These are phyloP conservation scores for Isochrysis galbana DNA, from an alignment of 78 protist species.

Conservation along the genomic window DNA sequence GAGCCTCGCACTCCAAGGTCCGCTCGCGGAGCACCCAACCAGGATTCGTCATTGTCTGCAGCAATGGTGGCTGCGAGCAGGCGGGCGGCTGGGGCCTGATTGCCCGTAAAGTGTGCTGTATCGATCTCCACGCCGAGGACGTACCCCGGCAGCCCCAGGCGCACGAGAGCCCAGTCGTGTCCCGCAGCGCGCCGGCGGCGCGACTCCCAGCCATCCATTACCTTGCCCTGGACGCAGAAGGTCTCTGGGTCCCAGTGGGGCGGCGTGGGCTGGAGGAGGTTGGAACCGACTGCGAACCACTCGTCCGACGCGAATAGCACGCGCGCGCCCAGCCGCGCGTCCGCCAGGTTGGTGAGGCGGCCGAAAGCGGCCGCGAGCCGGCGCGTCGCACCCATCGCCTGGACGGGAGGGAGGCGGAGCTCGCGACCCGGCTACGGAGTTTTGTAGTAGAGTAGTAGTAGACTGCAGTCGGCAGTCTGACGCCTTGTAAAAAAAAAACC, in stretches of 20 bases:
- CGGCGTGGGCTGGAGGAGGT: background rate
- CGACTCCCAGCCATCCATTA: conserved; percentile 89
- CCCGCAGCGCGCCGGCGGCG: conserved; percentile 71
- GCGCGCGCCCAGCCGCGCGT: background rate
- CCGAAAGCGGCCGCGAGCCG: background rate
- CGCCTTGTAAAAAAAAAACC: too few species aligned
- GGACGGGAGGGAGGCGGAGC: too few species aligned
- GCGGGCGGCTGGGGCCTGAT: conserved; percentile 73
- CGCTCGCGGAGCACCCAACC: background rate
- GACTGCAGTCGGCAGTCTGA: too few species aligned
- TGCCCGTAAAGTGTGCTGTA: conserved; percentile 81
- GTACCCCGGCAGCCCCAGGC: conserved; percentile 69
- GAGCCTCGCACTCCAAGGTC: conserved; percentile 24
- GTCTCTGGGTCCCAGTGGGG: conserved; percentile 27
- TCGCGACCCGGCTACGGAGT: too few species aligned
- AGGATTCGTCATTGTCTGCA: background rate
- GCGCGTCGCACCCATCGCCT: too few species aligned
- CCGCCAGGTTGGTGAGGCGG: conserved; percentile 1
- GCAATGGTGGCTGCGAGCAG: conserved; percentile 46
- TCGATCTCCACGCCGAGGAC: conserved; percentile 71
- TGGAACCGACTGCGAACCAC: conserved; percentile 53
- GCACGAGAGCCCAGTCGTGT: conserved; percentile 78
- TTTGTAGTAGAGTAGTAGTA: too few species aligned
- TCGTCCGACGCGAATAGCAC: conserved; percentile 66
- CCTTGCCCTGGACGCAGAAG: conserved; percentile 37